Evolutionary conservation across 1,284 basidiomycete species (phyloP), one percentile per base, ranked within the genome.

Genomic region (Sanghuangporus baumii): DNA sequence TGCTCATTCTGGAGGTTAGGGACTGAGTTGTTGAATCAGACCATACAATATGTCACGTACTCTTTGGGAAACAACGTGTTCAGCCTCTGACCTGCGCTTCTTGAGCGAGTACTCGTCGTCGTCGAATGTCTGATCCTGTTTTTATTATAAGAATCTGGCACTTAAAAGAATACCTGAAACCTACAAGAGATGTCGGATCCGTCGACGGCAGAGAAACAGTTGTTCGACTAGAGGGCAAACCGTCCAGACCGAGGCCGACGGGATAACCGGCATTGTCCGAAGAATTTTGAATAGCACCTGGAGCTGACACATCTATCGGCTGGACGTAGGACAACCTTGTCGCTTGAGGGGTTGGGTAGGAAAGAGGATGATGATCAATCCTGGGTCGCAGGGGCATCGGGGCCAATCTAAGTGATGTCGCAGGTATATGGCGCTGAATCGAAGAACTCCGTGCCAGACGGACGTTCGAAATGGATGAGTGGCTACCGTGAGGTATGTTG

Each of bases 341-440:
- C 6, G 12, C 55, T 41, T 62, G 61, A 11, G 61, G 61, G 6
- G 36, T 51, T 1, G 61, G 55, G 36, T 62, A 62, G n/a, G 55
- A 51, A 7, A 57, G 16, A 5, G 61, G 46, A 23, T 57, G 55
- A 57, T 51, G 55, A 26, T 62, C 55, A 40, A 57, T 62, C 26
- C 43, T 57, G n/a, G 61, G 61, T 14, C 43, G 55, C n/a, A 62
- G 12, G 51, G 61, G 55, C 11, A 55, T 62, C 3, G 61, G 61
- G 9, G 55, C 61, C 61, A 62, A 54, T 36, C 55, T 20, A 2
- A 62, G 55, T 18, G 55, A 51, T 14, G 43, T 40, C 18, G 43
- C 46, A 31, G 61, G 61, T 3, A 62, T 57, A 20, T 62, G 61
- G 34, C 61, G 55, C 11, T 58, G 61, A 46, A 62, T 62, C 3